Evolutionary conservation across 768 basidiomycete species (phyloP), one percentile per base, ranked within the genome.

Genomic region (Steccherinum ochraceum): DNA sequence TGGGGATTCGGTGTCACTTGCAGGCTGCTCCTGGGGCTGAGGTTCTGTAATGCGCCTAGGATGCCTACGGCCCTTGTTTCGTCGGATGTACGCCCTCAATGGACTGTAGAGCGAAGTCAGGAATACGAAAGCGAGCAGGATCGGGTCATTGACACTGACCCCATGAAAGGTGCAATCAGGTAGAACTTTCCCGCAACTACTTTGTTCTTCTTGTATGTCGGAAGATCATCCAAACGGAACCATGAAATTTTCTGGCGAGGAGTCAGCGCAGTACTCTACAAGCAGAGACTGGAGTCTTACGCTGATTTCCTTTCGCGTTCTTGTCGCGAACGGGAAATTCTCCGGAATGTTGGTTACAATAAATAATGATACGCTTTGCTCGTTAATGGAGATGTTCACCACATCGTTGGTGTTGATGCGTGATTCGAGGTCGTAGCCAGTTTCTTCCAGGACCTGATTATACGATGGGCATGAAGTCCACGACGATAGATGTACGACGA

Each of bases 251-350:
- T 91, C 94, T 97, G 63, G 30, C n/a, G n/a, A n/a, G n/a, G n/a
- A n/a, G n/a, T n/a, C n/a, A n/a, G n/a, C n/a, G n/a, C n/a, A n/a
- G n/a, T n/a, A n/a, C n/a, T n/a, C n/a, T n/a, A n/a, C n/a, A n/a
- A n/a, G n/a, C n/a, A n/a, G n/a, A n/a, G n/a, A n/a, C n/a, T 35
- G 51, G 35, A 56, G 48, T 65, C 83, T 62, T 75, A 96, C 94
- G 63, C 93, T 95, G 59, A 99, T 99, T 74, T 99, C 96, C 69
- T 97, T 99, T 51, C 95, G 76, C 1, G 96, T 99, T 67, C 87
- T 86, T 4, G 96, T 96, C 68, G 88, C 79, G 72, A 99, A 99
- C 2, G 77, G 75, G 56, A 83, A 93, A 60, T 89, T 83, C 69
- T 97, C 93, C 27, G 89, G 81, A 3, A 99, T 84, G 25, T 85